Evolutionary conservation across 179 eudicot genomes (phyloP), one percentile per base, ranked within the genome.

Genomic region (Pouteria campechiana): DNA sequence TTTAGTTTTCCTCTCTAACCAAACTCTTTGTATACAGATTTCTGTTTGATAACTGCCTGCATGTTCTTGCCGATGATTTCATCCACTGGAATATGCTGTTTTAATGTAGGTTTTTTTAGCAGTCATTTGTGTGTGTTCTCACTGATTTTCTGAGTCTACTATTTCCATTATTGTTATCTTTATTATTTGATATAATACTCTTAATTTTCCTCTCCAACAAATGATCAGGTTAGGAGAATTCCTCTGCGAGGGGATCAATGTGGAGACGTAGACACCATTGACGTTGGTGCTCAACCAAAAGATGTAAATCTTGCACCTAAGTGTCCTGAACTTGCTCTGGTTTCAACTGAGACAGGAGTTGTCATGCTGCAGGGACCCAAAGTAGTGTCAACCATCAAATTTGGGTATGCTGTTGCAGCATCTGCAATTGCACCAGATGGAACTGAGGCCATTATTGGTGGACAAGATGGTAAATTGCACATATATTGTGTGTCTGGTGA

Each of bases 221-320:
- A 48, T 25, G 46, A 17, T 14, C 54, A 90, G 98, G 82, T 90
- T 23, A 85, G 84, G 86, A 81, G 98, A 69, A 71, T 72, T 70
- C 53, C 95, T 63, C 58, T 85, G n/a, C 54, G 37, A 27, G 90
- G 74, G 41, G 81, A 76, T 61, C 73, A 70, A 55, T 74, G 78
- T 63, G 84, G 74, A 48, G 63, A 70, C 37, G 87, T 70, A 6
- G 78, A 81, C 17, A 57, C 68, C 36, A 60, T 85, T 45, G 95
- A 90, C 49, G 65, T 90, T 24, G 93, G 90, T 46, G 61, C 68
- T 55, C 98, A 85, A 54, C 98, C 98, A 17, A 78, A 86, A 68
- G 98, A 74, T 70, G 42, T 90, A 61, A 69, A 78, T 54, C 70
- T 81, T 63, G 89, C 90, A 65, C 58, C 66, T 49, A 50, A 46